phyloP scores from a whole-genome alignment of 2,329 filamentous ascomycete genomes.

The Microcera coccophila region DNA sequence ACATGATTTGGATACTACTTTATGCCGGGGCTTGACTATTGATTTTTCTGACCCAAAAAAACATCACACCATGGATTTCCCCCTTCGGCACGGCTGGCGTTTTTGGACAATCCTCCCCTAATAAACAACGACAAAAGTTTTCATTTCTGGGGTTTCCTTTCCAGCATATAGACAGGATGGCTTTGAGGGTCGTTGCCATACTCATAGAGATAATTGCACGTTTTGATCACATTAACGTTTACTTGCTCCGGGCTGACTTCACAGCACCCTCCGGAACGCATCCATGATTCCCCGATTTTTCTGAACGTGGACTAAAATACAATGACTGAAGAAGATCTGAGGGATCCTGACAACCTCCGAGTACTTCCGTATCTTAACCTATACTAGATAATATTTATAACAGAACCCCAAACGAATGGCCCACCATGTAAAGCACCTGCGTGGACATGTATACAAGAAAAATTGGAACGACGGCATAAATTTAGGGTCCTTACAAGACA shows the following conservation, averaged over 20 bases:
- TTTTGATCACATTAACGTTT: background rate
- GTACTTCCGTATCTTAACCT: too few relatives aligned
- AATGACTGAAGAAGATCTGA: too few relatives aligned
- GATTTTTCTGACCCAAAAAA: background rate
- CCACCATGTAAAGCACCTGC: slow-evolving; percentile 15
- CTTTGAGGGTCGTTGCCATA: slow-evolving; percentile 23
- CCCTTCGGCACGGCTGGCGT: slow-evolving; percentile 27
- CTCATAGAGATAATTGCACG: slow-evolving; percentile 25
- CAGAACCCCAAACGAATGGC: slow-evolving; percentile 7
- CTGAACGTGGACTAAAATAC: too few relatives aligned
- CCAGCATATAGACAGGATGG: slow-evolving; percentile 25
- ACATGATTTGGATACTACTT: slow-evolving; percentile 1
- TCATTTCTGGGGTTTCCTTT: slow-evolving; percentile 16
- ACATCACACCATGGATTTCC: too few relatives aligned
- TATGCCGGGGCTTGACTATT: background rate
- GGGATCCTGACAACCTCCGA: too few relatives aligned
- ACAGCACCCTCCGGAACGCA: too few relatives aligned
- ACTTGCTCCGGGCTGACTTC: too few relatives aligned
- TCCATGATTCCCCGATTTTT: too few relatives aligned
- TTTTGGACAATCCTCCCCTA: slow-evolving; percentile 19
- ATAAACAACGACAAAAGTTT: slow-evolving; percentile 26
- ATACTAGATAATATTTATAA: too few relatives aligned
- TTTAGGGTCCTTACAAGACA: slow-evolving; percentile 49
- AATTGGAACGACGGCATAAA: too few relatives aligned
- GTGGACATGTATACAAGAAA: slow-evolving; percentile 1